Percentiles rank a stretch among this genome's conserved stretches.
Conservation (phyloP, 2,329 filamentous ascomycete species). For the Curvularia sp. region DNA sequence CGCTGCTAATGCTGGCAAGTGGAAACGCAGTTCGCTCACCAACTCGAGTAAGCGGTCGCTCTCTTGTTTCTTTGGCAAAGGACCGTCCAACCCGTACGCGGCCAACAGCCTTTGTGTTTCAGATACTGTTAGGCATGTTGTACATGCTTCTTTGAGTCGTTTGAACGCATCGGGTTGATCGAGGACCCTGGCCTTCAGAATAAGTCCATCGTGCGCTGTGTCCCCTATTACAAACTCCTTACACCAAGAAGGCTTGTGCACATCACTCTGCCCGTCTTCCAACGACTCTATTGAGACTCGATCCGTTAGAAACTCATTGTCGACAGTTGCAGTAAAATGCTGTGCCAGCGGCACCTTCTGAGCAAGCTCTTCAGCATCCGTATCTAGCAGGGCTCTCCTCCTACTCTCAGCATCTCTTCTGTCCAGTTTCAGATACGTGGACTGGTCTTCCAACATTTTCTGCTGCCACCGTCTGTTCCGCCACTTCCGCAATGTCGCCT, state of each 20-base stretch:
- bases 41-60: constrained; percentile 40
- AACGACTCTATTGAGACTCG: constrained; percentile 28
- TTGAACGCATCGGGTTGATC: constrained; percentile 28
- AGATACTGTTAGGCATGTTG: constrained; percentile 24
- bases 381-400: constrained; percentile 24
- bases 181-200: constrained; percentile 45
- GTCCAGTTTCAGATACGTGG: constrained; percentile 28
- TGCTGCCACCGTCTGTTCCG: constrained; percentile 38
- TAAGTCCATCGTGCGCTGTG: constrained; percentile 53
- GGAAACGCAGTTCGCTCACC: constrained; percentile 57
- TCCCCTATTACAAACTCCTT: constrained; percentile 57
- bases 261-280: constrained; percentile 25
- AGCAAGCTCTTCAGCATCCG: constrained; percentile 29
- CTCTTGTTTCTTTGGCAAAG: constrained; percentile 36
- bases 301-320: constrained; percentile 33
- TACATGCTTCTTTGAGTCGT: constrained; percentile 25
- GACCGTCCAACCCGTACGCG: constrained; percentile 51
- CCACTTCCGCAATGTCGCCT: constrained; percentile 39
- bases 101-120: constrained; percentile 30
- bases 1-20: constrained; percentile 51
- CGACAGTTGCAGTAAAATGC: constrained; percentile 35
- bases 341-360: constrained; percentile 37
- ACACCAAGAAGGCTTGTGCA: constrained; percentile 55
- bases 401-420: constrained; percentile 18
- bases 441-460: constrained; percentile 36